phyloP scores from a whole-genome alignment of 345 rosid species.

The Fremontodendron californicum region DNA sequence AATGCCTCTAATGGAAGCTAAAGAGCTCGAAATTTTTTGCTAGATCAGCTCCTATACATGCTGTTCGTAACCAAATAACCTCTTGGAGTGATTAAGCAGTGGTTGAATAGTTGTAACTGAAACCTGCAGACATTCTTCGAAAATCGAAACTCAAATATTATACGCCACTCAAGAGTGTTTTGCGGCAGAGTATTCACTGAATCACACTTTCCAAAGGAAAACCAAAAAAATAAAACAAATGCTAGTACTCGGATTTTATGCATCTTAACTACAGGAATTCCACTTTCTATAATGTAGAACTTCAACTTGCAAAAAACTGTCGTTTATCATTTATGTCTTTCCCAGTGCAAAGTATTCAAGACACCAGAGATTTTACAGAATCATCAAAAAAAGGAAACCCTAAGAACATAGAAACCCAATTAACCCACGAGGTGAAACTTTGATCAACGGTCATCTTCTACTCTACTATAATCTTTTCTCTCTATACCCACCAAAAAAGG shows the following conservation, averaged over 20 bases:
- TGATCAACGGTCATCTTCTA: conserved; percentile 5
- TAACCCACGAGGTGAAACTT: not conserved
- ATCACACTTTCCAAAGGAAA: not conserved
- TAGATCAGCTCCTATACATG: not conserved
- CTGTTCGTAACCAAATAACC: not conserved
- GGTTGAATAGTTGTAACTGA: not conserved
- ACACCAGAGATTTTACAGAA: conserved; percentile 24
- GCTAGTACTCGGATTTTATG: not conserved
- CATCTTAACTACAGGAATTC: not conserved
- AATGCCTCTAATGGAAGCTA: not conserved
- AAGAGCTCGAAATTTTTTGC: not conserved
- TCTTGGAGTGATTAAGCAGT: not conserved
- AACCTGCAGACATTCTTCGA: conserved; percentile 18
- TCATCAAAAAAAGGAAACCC: conserved; percentile 13
- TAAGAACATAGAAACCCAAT: not conserved
- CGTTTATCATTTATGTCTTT: conserved; percentile 17
- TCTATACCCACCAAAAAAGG: conserved; percentile 19
- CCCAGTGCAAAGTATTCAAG: not conserved
- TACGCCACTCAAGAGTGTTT: not conserved
- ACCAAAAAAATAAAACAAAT: not conserved
- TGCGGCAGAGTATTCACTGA: not conserved
- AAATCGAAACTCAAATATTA: conserved; percentile 5
- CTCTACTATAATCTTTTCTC: conserved; percentile 4
- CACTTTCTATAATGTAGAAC: not conserved
- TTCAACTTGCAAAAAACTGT: conserved; percentile 9